Conservation (phyloP, 2,329 filamentous ascomycete genomes). For the Fusarium succisae region DNA sequence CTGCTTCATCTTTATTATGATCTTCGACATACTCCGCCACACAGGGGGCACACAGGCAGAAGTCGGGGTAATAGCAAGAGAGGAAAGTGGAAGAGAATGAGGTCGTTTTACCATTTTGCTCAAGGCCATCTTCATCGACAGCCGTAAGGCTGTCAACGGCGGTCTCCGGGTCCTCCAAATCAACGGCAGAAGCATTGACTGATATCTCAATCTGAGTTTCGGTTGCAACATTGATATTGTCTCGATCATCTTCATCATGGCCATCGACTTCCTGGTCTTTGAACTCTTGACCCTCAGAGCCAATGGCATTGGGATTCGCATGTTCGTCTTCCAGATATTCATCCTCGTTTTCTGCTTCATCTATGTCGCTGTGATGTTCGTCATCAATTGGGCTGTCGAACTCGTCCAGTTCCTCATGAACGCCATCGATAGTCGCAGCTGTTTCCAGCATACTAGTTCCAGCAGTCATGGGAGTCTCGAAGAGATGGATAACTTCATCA, state of each 20-base stretch:
- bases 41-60: slow-evolving; percentile 32
- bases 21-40: slow-evolving; percentile 23
- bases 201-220: slow-evolving; percentile 23
- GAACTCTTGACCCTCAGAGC: not conserved
- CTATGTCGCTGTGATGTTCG: slow-evolving; percentile 22
- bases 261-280: not conserved
- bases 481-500: slow-evolving; percentile 53
- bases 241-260: not conserved
- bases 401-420: slow-evolving; percentile 38
- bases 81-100: slow-evolving; percentile 5
- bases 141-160: slow-evolving; percentile 9
- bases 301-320: not conserved
- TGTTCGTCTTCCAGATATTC: slow-evolving; percentile 34
- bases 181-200: not conserved
- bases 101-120: slow-evolving; percentile 41
- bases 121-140: slow-evolving; percentile 9
- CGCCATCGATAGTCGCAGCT: slow-evolving; percentile 23
- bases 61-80: slow-evolving; percentile 30
- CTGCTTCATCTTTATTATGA: slow-evolving; percentile 29
- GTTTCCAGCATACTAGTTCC: slow-evolving; percentile 24
- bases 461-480: slow-evolving; percentile 43
- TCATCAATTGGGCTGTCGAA: slow-evolving; percentile 40
- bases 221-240: not conserved
- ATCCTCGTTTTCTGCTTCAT: slow-evolving; percentile 23
- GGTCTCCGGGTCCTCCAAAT: slow-evolving; percentile 5